Evolutionary conservation across 2,329 filamentous ascomycete genomes (phyloP), one percentile per base, ranked within the genome.

Genomic region (Fusarium buharicum): DNA sequence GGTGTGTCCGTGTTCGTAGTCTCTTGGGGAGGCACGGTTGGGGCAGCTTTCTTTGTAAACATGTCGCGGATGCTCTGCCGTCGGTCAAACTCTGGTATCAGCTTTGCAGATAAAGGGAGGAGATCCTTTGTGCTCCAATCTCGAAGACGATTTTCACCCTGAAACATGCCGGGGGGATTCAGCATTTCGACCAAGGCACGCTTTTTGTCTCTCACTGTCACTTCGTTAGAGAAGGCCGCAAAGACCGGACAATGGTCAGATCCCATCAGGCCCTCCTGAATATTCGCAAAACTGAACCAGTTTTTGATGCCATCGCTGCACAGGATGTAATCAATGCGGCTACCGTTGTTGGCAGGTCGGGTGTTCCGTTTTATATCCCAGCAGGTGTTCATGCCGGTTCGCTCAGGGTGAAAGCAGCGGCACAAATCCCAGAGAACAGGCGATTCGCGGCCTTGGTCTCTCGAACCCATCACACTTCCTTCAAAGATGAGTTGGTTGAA

Each of bases 161-260:
- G 75, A 73, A 96, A 96, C 74, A 90, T 84, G 9, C 87, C 90
- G 1, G 81, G 72, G 0, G 91, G 89, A 66, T 95, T 97, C 83
- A 97, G 85, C 46, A 95, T 74, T 70, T 97, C 92, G 24, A 82
- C 75, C 3, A 92, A 78, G 65, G 87, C 74, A 3, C 83, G 73
- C 40, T 84, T 75, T 39, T 78, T 69, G 1, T 79, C 83, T 13
- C 81, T 75, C 6, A 84, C 65, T 0, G 71, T 69, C 2, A 97
- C 84, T 3, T 71, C 79, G 31, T 93, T 86, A 16, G 88, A 86
- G 20, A 96, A 80, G 3, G 84, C 82, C 1, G 89, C 92, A 74
- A 90, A 98, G 1, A 98, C 94, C 0, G 95, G 95, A 69, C 95
- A 99, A 75, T 99, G 95, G 72, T 99, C 95, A 2, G 94, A 98